phyloP scores from a whole-genome alignment of 345 rosid genomes.

The Atalantia buxifolia region DNA sequence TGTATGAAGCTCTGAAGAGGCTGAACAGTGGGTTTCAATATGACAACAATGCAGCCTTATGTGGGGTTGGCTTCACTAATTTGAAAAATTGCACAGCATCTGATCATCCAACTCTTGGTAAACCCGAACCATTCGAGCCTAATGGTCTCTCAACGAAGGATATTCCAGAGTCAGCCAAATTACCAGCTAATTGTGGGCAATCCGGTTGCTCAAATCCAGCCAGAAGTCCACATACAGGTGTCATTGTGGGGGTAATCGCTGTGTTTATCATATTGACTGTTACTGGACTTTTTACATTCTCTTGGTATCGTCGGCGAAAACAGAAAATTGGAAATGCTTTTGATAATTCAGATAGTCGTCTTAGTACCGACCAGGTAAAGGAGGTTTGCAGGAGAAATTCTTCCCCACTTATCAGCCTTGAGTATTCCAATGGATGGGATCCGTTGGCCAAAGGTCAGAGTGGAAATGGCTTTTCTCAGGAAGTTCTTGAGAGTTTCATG shows the following conservation, averaged over 20 bases:
- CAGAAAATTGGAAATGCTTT: constrained; percentile 67
- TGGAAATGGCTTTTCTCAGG: constrained; percentile 61
- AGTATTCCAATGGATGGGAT: constrained; percentile 94
- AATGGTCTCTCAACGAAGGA: constrained; percentile 31
- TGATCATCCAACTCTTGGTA: constrained; percentile 29
- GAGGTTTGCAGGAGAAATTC: constrained; percentile 58
- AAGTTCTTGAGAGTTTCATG: constrained; percentile 84
- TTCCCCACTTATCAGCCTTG: constrained; percentile 79
- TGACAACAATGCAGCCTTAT: constrained; percentile 63
- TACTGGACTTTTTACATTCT: constrained; percentile 44
- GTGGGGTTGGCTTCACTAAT: constrained; percentile 66
- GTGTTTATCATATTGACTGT: constrained; percentile 33
- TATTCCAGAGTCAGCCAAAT: constrained; percentile 67
- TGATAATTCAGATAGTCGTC: constrained; percentile 54
- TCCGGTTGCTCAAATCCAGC: constrained; percentile 32
- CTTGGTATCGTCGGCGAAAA: constrained; percentile 59
- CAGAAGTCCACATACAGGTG: constrained; percentile 32
- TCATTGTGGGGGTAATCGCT: constrained; percentile 48
- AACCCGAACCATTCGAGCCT: constrained; percentile 71
- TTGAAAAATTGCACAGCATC: constrained; percentile 51
- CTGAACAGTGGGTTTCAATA: constrained; percentile 67
- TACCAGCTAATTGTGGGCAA: constrained; percentile 45
- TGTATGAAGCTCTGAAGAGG: constrained; percentile 69
- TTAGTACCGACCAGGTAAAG: constrained; percentile 61
- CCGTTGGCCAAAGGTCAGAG: constrained; percentile 63